Evolutionary conservation across 2,329 filamentous ascomycete species (phyloP).

Genomic region (Monosporascus sp.): DNA sequence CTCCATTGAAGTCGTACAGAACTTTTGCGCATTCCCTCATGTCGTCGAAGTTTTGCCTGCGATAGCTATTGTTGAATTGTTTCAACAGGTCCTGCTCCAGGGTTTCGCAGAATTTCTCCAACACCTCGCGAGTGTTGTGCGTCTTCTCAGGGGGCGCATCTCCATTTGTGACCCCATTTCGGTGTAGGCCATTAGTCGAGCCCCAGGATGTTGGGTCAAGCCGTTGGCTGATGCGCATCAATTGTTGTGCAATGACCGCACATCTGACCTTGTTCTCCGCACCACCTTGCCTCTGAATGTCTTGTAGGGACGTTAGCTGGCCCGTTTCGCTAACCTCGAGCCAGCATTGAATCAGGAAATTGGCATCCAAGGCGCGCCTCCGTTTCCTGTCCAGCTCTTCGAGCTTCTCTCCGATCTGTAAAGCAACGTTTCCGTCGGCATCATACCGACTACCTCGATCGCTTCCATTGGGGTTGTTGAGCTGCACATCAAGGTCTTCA

Average conservation of each 20-base stretch:
- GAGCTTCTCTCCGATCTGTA: constrained; percentile 88
- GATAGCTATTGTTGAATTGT: constrained; percentile 96
- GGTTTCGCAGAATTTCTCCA: constrained; percentile 95
- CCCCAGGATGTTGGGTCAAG: constrained; percentile 74
- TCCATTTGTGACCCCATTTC: constrained; percentile 46
- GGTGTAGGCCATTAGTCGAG: constrained; percentile 48
- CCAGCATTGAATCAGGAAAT: constrained; percentile 96
- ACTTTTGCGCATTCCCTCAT: constrained; percentile 98
- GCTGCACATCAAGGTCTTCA: constrained; percentile 77
- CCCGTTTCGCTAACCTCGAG: constrained; percentile 88
- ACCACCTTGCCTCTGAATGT: constrained; percentile 76
- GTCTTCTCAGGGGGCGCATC: constrained; percentile 35
- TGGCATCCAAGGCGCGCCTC: constrained; percentile 83
- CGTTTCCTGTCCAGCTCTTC: constrained; percentile 93
- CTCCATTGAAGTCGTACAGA: constrained; percentile 91
- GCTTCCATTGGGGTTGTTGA: constrained; percentile 55
- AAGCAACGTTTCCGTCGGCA: constrained; percentile 77
- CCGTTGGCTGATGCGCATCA: constrained; percentile 89
- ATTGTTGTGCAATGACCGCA: constrained; percentile 86
- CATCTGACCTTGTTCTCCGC: constrained; percentile 92
- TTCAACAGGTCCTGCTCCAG: constrained; percentile 91
- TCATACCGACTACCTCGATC: constrained; percentile 45
- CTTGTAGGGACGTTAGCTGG: constrained; percentile 79
- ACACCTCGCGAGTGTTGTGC: constrained; percentile 75
- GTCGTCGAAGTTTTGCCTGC: constrained; percentile 90